These are phyloP conservation scores for Carex myosuroides DNA, from an alignment of 176 grass and related monocot genomes.

Conservation along the genomic window DNA sequence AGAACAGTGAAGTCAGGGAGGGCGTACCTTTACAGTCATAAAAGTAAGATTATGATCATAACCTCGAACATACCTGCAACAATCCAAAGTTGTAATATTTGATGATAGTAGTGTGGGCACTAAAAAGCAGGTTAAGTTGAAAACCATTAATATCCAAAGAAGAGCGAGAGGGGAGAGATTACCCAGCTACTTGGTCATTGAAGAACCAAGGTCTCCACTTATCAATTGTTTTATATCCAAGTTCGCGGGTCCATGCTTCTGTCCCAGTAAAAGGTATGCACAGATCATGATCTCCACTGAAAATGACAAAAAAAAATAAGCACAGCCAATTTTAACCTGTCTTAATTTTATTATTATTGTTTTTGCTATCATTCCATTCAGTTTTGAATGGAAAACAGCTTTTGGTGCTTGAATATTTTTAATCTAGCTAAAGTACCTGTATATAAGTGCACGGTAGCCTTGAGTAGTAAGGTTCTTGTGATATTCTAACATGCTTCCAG, in stretches of 20 bases:
- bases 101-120: not conserved
- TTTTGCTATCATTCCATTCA: not conserved
- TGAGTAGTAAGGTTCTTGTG: constrained; percentile 32
- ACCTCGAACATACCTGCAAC: constrained; percentile 61
- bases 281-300: constrained; percentile 76
- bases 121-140: not conserved
- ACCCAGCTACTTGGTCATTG: constrained; percentile 58
- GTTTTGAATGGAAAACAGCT: not conserved
- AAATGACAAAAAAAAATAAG: not conserved
- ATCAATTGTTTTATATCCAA: constrained; percentile 60
- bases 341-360: not conserved
- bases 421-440: constrained; percentile 18
- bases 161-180: constrained; percentile 3
- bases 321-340: not conserved
- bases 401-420: not conserved
- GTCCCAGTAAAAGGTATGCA: constrained; percentile 68
- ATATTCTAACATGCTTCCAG: constrained; percentile 46
- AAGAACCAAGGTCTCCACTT: constrained; percentile 71
- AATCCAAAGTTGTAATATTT: not conserved
- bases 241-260: constrained; percentile 67
- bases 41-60: constrained; percentile 78
- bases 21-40: constrained; percentile 76
- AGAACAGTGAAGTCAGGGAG: not conserved
- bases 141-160: not conserved
- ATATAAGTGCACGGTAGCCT: constrained; percentile 34